Base-by-base conservation (phyloP, 2,329 filamentous ascomycete species). In the Cercospora berteroae region DNA sequence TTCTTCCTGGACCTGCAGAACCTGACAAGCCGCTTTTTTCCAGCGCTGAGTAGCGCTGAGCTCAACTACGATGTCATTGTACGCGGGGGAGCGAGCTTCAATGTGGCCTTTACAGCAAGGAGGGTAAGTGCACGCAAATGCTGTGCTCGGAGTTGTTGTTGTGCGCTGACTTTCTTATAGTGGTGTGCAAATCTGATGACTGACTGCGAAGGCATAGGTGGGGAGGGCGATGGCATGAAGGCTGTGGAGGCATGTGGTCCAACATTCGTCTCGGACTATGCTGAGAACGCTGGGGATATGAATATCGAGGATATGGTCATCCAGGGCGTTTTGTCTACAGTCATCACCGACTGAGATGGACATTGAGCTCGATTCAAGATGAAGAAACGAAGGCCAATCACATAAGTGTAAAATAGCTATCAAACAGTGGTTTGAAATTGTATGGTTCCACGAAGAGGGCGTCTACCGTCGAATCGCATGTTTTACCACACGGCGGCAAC, bases 1-100 rank as follows among this genome's bases (percentile, higher is more conserved):
- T 67, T 71, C 65, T 71, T 71, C 56, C 58, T 66, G 8, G n/a
- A 65, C 20, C 25, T 71, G 16, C 20, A 39, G 31, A 66, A 62
- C 36, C 25, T 20, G 6, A 66, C 65, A 4, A 29, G 67, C 5
- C 66, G 64, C 4, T 29, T 25, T 12, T 71, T 64, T 16, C 67
- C 69, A 5, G 69, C 69, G 16, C 27, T 60, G 65, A 67, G 64
- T 13, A 56, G 58, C n/a, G 23, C 64, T 12, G 33, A 56, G 12
- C 16, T 65, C 9, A 27, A 29, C 12, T 59, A 57, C 20, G 67
- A 60, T 16, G 20, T 64, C 12, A 23, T 65, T 16, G 31, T 50
- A 7, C n/a, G 4, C 4, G 12, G 13, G 1, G 16, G 27, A 6
- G 52, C 23, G 52, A 56, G 9, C 25, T 57, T n/a, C n/a, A n/a